Conservation (phyloP, 768 basidiomycete genomes). For the Suillus fuscotomentosus region DNA sequence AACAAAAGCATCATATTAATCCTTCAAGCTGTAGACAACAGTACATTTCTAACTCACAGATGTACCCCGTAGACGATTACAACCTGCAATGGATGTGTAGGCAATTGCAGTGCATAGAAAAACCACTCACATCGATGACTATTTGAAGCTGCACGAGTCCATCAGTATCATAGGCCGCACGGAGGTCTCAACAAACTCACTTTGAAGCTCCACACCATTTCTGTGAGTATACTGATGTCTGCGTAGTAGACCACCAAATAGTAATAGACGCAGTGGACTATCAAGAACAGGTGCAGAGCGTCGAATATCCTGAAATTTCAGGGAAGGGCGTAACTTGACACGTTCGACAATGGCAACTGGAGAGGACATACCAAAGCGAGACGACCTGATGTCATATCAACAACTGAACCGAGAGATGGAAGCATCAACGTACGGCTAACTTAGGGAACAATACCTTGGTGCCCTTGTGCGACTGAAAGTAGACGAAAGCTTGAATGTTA, state of each 20-base stretch:
- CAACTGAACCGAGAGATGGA: not conserved
- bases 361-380: not conserved
- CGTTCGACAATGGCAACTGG: not conserved
- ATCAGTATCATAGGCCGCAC: not conserved
- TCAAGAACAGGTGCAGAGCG: not conserved
- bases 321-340: not conserved
- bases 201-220: not conserved
- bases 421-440: not conserved
- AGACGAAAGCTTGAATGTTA: constrained; percentile 2
- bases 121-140: not conserved
- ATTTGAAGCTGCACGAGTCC: not conserved
- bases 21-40: not conserved
- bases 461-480: not conserved
- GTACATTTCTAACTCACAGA: not conserved
- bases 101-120: not conserved
- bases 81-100: not conserved
- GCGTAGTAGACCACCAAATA: not conserved
- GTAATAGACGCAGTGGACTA: not conserved
- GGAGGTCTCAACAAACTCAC: not conserved
- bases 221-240: not conserved
- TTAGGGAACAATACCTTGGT: not conserved
- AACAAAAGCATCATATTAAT: not conserved
- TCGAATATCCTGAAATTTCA: not conserved
- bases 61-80: not conserved
- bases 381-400: not conserved